phyloP scores from a whole-genome alignment of 2,329 filamentous ascomycete species.

The Calonectria multiphialidica region DNA sequence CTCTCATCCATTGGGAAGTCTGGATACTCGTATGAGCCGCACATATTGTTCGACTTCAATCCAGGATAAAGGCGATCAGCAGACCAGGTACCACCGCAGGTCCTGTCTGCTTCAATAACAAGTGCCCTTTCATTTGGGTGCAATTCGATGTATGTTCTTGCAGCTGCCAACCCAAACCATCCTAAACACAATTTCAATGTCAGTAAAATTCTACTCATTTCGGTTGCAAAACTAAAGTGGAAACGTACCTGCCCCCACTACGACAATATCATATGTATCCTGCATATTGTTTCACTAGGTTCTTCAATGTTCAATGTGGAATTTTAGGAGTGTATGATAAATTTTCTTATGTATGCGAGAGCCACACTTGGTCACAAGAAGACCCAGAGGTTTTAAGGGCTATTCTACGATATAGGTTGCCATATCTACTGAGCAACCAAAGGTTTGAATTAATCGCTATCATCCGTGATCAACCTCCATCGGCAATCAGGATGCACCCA shows the following conservation, averaged over 20 bases:
- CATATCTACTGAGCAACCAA: neutral
- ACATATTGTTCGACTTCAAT: constrained; percentile 72
- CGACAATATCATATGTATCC: constrained; percentile 9
- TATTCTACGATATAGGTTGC: neutral
- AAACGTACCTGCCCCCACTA: constrained; percentile 13
- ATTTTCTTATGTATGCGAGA: neutral
- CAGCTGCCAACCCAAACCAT: constrained; percentile 62
- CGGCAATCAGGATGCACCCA: neutral
- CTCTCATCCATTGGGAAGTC: constrained; percentile 70
- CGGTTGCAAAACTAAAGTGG: neutral
- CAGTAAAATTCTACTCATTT: neutral
- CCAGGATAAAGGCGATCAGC: constrained; percentile 68
- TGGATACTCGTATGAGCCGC: constrained; percentile 71
- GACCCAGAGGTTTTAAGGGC: neutral
- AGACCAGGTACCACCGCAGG: constrained; percentile 71
- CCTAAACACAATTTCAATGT: constrained; percentile 43
- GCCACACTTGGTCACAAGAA: neutral
- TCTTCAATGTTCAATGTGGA: neutral
- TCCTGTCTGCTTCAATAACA: constrained; percentile 60
- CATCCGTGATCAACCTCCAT: neutral
- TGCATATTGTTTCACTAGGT: neutral
- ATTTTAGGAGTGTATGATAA: neutral
- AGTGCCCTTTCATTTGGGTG: constrained; percentile 59
- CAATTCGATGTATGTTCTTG: constrained; percentile 64
- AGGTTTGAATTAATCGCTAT: neutral